Conservation (phyloP, 139 green algal species). For the Medakamo hakoo region DNA sequence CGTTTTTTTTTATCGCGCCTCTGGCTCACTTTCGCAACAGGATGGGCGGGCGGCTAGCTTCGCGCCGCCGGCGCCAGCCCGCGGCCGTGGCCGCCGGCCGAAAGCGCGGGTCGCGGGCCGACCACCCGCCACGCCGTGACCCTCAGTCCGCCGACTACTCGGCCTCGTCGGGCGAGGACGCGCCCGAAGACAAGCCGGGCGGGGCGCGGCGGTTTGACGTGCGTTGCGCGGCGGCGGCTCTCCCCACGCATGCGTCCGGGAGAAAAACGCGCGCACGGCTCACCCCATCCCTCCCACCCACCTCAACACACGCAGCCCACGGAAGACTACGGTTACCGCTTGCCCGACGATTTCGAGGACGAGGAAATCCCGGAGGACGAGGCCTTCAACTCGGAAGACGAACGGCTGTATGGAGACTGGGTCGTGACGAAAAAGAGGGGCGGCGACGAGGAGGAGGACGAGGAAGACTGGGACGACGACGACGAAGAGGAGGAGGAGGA, state of each 20-base stretch:
- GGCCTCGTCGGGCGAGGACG: too few relatives aligned
- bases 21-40: too few relatives aligned
- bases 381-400: conserved; percentile 78
- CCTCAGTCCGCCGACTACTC: too few relatives aligned
- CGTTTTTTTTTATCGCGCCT: too few relatives aligned
- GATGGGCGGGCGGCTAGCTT: too few relatives aligned
- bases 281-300: neutral
- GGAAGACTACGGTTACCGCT: conserved; percentile 79
- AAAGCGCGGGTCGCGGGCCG: too few relatives aligned
- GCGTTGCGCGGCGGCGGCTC: neutral
- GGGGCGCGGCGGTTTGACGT: neutral
- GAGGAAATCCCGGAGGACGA: conserved; percentile 92
- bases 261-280: neutral
- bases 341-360: conserved; percentile 78
- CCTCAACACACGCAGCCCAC: conserved; percentile 34
- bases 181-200: neutral
- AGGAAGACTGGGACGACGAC: conserved; percentile 19
- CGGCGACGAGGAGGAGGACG: neutral
- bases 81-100: too few relatives aligned
- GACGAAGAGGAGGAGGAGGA: conserved; percentile 18
- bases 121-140: too few relatives aligned
- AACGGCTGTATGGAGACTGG: conserved; percentile 50
- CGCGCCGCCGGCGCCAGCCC: too few relatives aligned
- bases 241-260: neutral
- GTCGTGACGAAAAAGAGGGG: conserved; percentile 32